A percentile compares a stretch with the other conserved stretches of the same genome.
Conservation (phyloP, 2,329 filamentous ascomycete genomes). For the Intubia oerlemansii region DNA sequence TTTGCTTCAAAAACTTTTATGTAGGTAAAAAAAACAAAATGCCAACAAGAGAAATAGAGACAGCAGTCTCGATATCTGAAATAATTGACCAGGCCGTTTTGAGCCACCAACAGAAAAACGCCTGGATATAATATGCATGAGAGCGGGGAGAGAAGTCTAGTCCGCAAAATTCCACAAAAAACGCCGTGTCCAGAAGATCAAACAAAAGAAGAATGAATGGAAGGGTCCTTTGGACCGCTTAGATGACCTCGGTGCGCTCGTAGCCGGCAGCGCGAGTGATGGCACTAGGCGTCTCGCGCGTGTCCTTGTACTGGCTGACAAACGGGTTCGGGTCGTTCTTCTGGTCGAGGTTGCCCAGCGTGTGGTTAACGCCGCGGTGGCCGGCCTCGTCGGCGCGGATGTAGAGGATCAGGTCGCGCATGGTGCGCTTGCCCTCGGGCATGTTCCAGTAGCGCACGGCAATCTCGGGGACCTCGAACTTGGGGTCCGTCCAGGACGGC, state of each 20-base stretch:
- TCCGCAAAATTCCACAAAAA: not conserved
- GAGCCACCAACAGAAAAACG: too few relatives aligned
- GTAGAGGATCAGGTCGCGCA: constrained; percentile 75
- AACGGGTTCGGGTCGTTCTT: constrained; percentile 83
- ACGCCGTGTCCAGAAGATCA: too few relatives aligned
- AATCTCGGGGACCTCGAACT: constrained; percentile 66
- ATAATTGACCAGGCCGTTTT: too few relatives aligned
- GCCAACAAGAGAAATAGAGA: too few relatives aligned
- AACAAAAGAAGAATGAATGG: not conserved
- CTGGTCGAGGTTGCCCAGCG: constrained; percentile 70
- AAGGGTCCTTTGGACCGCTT: too few relatives aligned
- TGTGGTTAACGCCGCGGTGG: constrained; percentile 91
- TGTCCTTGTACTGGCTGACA: constrained; percentile 59
- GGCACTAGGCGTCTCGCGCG: constrained; percentile 41
- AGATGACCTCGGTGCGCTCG: constrained; percentile 61
- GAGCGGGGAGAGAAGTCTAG: not conserved
- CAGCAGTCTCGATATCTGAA: too few relatives aligned
- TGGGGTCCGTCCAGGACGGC: constrained; percentile 52
- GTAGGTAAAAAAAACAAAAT: too few relatives aligned
- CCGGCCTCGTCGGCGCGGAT: constrained; percentile 61
- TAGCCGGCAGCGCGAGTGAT: constrained; percentile 49
- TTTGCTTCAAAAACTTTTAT: too few relatives aligned
- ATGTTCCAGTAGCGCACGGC: constrained; percentile 88
- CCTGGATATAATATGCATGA: not conserved
- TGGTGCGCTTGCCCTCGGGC: constrained; percentile 60